Percentiles rank a stretch among this genome's conserved stretches.
Conservation (phyloP, 1,139 yeast species). For the Diutina siamensis region DNA sequence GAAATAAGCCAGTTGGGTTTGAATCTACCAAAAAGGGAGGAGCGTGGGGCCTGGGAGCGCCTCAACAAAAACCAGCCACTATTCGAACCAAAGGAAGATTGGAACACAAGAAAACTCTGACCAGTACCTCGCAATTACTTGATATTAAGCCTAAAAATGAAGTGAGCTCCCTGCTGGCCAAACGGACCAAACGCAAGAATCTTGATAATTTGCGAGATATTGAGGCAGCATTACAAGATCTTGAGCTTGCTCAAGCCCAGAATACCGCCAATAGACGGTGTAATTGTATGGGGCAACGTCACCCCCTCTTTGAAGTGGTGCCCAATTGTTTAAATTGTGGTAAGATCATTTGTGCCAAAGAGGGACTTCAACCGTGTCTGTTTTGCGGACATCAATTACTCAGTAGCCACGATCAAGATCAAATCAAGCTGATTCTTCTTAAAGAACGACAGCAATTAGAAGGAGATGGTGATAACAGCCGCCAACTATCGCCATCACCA, state of each 20-base stretch:
- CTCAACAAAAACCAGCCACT: constrained; percentile 4
- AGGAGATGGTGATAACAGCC: constrained; percentile 10
- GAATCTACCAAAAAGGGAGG: too few species aligned
- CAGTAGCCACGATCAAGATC: constrained; percentile 44
- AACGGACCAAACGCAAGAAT: constrained; percentile 25
- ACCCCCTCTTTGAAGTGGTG: constrained; percentile 78
- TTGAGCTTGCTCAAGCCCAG: constrained; percentile 19
- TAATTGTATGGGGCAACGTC: constrained; percentile 75
- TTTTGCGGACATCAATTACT: constrained; percentile 66
- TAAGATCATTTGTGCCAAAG: constrained; percentile 78
- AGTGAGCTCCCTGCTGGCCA: constrained; percentile 15
- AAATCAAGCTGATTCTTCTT: constrained; percentile 41
- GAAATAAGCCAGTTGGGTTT: too few species aligned
- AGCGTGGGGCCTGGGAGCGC: neutral
- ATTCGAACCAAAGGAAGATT: constrained; percentile 15
- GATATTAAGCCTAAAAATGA: constrained; percentile 17
- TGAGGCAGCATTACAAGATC: constrained; percentile 20
- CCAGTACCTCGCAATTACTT: constrained; percentile 28
- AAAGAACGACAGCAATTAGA: constrained; percentile 30
- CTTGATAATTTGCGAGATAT: constrained; percentile 23
- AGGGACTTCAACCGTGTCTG: constrained; percentile 86
- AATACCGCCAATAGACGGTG: constrained; percentile 30
- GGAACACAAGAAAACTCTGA: constrained; percentile 15
- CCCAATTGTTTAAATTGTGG: constrained; percentile 96
- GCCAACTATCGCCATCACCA: constrained; percentile 12